Evolutionary conservation across 805 yeast species (phyloP), one percentile per base, ranked within the genome.

Genomic region (Sugiyamaella americana): DNA sequence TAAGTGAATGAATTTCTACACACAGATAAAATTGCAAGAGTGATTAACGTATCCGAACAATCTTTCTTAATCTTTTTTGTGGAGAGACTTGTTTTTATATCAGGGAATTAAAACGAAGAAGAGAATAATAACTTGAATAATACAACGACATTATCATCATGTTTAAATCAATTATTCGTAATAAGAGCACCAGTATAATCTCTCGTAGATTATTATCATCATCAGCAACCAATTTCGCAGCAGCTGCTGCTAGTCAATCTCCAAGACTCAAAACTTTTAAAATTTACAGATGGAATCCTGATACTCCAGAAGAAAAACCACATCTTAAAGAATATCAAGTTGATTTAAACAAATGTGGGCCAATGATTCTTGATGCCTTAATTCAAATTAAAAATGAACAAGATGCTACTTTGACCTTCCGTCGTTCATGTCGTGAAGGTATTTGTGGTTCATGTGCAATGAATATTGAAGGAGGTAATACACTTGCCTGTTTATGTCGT

Each of bases 391-490:
- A 93, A 71, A 88, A 91, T 68, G 98, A 93, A 71, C 94, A 87
- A 70, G 98, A 93, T 67, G 69, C 97, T 40, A 86, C 97, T 26
- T 78, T 93, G 65, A 93, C 98, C 3, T 86, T 93, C 71, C 83
- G 98, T 74, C 83, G 98, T 71, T 88, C 97, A 38, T 93, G 98
- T 74, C 87, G 98, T 74, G 98, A 93, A 73, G 98, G 98, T 61
- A 93, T 93, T 57, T 93, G 98, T 75, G 98, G 98, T 47, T 91
- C 98, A 4, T 93, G 98, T 75, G 98, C 98, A 58, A 93, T 93
- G 98, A 93, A 93, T 76, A 93, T 93, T 68, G 95, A 95, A 55
- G 98, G 98, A 58, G 78, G 84, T 67, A 93, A 93, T 78, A 93
- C 98, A 26, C 77, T 93, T 58, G 98, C 98, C 32, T 93, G 98